These are phyloP conservation scores for Laburnicola sp. DNA, from an alignment of 2,329 filamentous ascomycete genomes.

Conservation along the genomic window DNA sequence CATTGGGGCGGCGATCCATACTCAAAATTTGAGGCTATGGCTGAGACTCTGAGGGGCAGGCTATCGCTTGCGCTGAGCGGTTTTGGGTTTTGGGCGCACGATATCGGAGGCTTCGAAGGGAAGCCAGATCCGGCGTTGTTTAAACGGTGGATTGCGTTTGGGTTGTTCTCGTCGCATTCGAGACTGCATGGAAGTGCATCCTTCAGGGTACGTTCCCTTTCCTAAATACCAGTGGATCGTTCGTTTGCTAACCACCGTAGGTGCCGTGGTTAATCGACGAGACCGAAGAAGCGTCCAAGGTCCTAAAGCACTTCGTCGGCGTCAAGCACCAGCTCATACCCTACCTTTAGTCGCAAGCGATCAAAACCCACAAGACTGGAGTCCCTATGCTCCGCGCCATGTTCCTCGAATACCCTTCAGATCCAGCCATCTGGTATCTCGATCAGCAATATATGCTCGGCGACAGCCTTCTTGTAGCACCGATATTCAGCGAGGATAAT, in stretches of 20 bases:
- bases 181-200: slow-evolving; percentile 13
- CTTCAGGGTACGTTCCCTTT: slow-evolving; percentile 5
- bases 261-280: slow-evolving; percentile 15
- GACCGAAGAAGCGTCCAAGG: slow-evolving; percentile 10
- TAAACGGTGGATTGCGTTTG: slow-evolving; percentile 19
- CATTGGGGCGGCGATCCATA: slow-evolving; percentile 20
- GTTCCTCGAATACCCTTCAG: slow-evolving; percentile 8
- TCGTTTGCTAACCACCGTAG: background rate
- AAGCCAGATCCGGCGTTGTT: slow-evolving; percentile 20
- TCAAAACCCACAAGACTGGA: slow-evolving; percentile 7
- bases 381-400: slow-evolving; percentile 9
- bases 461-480: slow-evolving; percentile 7
- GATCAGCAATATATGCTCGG: slow-evolving; percentile 13
- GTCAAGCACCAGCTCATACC: slow-evolving; percentile 12
- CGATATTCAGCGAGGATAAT: slow-evolving; percentile 10
- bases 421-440: slow-evolving; percentile 9
- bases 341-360: slow-evolving; percentile 9
- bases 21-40: slow-evolving; percentile 17
- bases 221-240: background rate
- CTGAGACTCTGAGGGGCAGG: slow-evolving; percentile 17
- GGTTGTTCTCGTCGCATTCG: slow-evolving; percentile 17
- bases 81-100: slow-evolving; percentile 19
- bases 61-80: slow-evolving; percentile 16
- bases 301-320: slow-evolving; percentile 10
- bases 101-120: slow-evolving; percentile 18